A percentile compares a stretch with the other conserved stretches of the same genome.
Evolutionary conservation across 345 rosid species (phyloP).

Genomic region (Barbarea vulgaris): DNA sequence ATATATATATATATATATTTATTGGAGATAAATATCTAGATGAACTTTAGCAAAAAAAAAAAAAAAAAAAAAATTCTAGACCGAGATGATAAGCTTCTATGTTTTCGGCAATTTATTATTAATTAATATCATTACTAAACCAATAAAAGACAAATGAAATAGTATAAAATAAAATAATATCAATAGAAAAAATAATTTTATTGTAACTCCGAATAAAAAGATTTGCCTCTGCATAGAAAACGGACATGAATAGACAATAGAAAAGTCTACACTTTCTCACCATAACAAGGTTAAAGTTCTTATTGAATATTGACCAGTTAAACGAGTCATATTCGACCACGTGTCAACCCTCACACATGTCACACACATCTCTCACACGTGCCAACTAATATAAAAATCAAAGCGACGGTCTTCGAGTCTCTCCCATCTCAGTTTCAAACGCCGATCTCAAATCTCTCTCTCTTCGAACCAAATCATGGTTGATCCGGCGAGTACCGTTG

Average conservation of each 20-base stretch:
- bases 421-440: slow-evolving; percentile 23
- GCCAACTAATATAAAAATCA: slow-evolving; percentile 24
- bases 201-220: neutral
- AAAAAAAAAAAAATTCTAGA: too few relatives aligned
- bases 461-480: slow-evolving; percentile 44
- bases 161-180: neutral
- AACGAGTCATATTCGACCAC: slow-evolving; percentile 16
- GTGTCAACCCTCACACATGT: slow-evolving; percentile 25
- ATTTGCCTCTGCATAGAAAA: slow-evolving; percentile 10
- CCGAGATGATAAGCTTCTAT: neutral
- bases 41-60: too few relatives aligned
- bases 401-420: slow-evolving; percentile 1
- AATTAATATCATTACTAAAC: neutral
- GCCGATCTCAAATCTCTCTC: slow-evolving; percentile 27
- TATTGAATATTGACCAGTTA: slow-evolving; percentile 37
- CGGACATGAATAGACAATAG: slow-evolving; percentile 36
- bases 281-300: slow-evolving; percentile 12
- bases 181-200: neutral
- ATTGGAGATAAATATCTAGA: slow-evolving; percentile 3
- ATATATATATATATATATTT: neutral
- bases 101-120: neutral
- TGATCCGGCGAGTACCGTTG: slow-evolving; percentile 51
- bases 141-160: neutral
- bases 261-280: slow-evolving; percentile 38
- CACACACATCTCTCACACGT: slow-evolving; percentile 13